Base-by-base conservation (phyloP, 495 filamentous ascomycete genomes). In the Penicillium mononematosum region DNA sequence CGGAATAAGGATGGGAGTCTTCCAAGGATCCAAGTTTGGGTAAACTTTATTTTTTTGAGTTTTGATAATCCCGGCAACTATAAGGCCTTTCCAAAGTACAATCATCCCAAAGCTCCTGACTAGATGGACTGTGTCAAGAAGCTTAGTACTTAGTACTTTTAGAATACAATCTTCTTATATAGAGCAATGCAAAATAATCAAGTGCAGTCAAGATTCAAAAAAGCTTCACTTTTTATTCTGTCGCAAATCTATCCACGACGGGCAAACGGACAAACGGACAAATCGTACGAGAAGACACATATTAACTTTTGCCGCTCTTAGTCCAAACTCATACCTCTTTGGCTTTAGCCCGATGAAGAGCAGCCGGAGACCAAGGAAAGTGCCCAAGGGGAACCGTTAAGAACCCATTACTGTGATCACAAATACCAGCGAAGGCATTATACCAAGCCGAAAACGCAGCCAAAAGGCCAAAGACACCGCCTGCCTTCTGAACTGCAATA, bases 371-470 rank as follows among this genome's bases (percentile, higher is more conserved):
- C 91, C 91, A 96, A 17, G 91, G 91, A 79, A 96, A 94, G 78
- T 95, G 90, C 54, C 83, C 81, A 62, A 94, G 87, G 43, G 90
- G 91, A 61, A 93, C 78, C 60, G 88, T 78, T 78, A 96, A 92
- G 84, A 96, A 95, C 58, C 88, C 89, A 47, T 85, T 88, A 70
- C 71, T 75, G 10, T 68, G 65, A 61, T 95, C 90, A 48, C 85
- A 85, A 58, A 96, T 84, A 84, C 91, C 91, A 53, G 91, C 90
- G 59, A 93, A 78, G 16, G 90, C 90, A 63, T 92, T 92, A 67
- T 92, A 95, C 92, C 91, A 95, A 4, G 91, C 91, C 46, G 88
- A 63, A 70, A 94, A 90, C 0, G 91, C 88, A 1, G 91, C 88
- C 5, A 94, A 53, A 55, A 95, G 69, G 36, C 88, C 92, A 58